Evolutionary conservation across 163 green algal genomes (phyloP).

Genomic region (Scenedesmus sp.): DNA sequence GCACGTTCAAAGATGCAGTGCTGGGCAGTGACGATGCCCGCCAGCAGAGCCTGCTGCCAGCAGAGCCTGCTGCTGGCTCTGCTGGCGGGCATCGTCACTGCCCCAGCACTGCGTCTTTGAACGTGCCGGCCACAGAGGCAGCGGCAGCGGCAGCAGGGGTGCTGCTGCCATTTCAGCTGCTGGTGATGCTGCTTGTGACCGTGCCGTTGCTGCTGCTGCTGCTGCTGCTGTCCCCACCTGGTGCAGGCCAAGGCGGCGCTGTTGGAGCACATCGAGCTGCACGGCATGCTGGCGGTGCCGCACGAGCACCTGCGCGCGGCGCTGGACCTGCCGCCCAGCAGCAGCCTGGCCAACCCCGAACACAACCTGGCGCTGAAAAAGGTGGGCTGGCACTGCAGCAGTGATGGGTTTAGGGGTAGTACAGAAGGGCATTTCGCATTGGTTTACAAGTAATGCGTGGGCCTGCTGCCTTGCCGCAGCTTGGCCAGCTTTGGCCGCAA

Average conservation of each 20-base stretch:
- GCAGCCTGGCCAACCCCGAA: background rate
- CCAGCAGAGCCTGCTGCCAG: too few species aligned
- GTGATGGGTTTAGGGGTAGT: background rate
- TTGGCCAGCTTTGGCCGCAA: background rate
- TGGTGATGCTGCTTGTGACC: background rate
- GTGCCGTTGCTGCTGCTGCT: background rate
- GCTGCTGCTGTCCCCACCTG: background rate
- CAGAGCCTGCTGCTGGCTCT: too few species aligned
- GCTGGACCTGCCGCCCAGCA: conserved; percentile 43
- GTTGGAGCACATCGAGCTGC: conserved; percentile 6
- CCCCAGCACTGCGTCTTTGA: too few species aligned
- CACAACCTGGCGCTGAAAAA: background rate
- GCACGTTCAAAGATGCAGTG: too few species aligned
- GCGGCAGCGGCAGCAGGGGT: too few species aligned
- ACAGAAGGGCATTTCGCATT: too few species aligned
- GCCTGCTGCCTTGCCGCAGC: too few species aligned
- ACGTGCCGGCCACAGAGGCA: too few species aligned
- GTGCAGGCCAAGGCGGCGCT: conserved; percentile 19
- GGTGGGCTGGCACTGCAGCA: background rate
- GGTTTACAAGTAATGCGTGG: too few species aligned
- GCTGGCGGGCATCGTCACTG: too few species aligned
- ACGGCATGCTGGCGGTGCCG: conserved; percentile 35
- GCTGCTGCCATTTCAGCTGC: background rate
- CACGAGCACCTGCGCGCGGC: conserved; percentile 39
- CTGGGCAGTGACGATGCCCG: too few species aligned